Evolutionary conservation across 1,284 basidiomycete genomes (phyloP).

Genomic region (Ceratorhiza oryzae-sativae): DNA sequence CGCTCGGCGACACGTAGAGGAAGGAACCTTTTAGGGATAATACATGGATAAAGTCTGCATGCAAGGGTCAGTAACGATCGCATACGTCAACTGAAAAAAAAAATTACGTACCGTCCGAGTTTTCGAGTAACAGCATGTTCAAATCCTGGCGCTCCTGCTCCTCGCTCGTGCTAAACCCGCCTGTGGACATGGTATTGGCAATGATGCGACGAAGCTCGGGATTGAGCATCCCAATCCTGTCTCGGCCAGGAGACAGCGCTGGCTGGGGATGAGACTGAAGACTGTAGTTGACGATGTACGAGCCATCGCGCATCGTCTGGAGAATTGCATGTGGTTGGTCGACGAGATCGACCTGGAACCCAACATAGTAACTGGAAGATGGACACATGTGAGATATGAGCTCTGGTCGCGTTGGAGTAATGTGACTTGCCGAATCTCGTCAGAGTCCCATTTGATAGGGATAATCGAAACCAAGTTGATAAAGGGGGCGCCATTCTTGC

Average conservation of each 20-base stretch:
- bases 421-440: conserved; percentile 51
- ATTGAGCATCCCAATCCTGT: conserved; percentile 21
- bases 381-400: conserved; percentile 3
- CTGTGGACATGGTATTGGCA: conserved; percentile 43
- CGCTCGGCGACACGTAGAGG: conserved; percentile 88
- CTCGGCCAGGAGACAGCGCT: conserved; percentile 34
- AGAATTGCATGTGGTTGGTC: conserved; percentile 87
- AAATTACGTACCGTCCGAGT: conserved; percentile 53
- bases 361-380: conserved; percentile 80
- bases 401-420: background rate
- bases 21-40: conserved; percentile 93
- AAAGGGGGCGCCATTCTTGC: conserved; percentile 85
- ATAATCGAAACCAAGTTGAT: conserved; percentile 87
- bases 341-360: conserved; percentile 86
- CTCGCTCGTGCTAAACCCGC: conserved; percentile 26
- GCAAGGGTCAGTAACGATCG: background rate
- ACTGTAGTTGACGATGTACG: conserved; percentile 66
- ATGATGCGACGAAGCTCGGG: conserved; percentile 33
- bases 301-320: conserved; percentile 76
- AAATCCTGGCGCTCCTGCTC: conserved; percentile 58
- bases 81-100: background rate
- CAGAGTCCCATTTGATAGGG: conserved; percentile 67
- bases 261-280: conserved; percentile 48
- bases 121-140: conserved; percentile 72
- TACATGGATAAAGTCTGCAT: conserved; percentile 85